Evolutionary conservation across 148 eudicot species (phyloP).

Genomic region (Vaccinium vitisidaea): DNA sequence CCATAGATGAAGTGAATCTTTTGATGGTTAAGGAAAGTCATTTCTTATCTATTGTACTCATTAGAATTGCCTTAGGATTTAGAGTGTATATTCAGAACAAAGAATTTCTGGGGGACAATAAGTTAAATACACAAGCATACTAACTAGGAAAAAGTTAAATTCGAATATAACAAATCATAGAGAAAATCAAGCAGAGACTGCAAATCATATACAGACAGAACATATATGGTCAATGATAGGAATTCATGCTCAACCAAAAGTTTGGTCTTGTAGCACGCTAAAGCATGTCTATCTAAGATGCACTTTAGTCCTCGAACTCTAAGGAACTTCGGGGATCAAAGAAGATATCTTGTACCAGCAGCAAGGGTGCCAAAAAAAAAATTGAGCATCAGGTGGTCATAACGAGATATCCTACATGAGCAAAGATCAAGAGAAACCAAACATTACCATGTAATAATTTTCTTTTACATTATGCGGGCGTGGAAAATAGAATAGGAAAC

Average conservation of each 20-base stretch:
- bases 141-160: background rate
- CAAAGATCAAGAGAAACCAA: background rate
- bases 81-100: background rate
- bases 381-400: background rate
- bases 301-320: background rate
- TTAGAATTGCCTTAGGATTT: background rate
- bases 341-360: background rate
- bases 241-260: background rate
- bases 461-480: background rate
- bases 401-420: no score
- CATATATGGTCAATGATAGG: background rate
- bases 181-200: background rate
- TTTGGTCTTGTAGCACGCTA: background rate
- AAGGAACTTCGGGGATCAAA: background rate
- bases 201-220: background rate
- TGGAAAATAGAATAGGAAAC: background rate
- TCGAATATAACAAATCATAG: background rate
- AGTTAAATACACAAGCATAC: background rate
- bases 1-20: conserved; percentile 95
- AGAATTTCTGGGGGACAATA: background rate
- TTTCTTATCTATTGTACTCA: background rate
- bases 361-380: background rate
- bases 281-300: background rate
- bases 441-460: background rate
- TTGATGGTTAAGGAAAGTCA: conserved; percentile 41